phyloP scores from a whole-genome alignment of 2,329 filamentous ascomycete species.

The Cladosporium sp. region DNA sequence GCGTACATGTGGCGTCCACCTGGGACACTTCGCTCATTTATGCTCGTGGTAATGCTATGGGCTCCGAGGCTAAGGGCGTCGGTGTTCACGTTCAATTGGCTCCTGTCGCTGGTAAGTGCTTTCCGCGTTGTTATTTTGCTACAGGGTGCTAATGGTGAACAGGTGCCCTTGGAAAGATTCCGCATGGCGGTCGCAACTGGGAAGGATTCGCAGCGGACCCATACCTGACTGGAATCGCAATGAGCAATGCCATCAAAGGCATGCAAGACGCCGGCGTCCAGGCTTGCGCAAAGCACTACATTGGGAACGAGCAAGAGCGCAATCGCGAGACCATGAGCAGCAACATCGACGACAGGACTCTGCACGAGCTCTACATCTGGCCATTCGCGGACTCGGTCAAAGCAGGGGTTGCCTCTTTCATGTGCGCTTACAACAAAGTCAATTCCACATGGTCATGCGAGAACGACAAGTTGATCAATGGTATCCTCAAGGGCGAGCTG shows the following conservation, averaged over 20 bases:
- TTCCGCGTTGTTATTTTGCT: too few species aligned
- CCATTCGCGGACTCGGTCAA: constrained; percentile 21
- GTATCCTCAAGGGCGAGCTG: constrained; percentile 66
- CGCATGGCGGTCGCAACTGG: constrained; percentile 26
- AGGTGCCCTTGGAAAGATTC: constrained; percentile 21
- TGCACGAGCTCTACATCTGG: constrained; percentile 25
- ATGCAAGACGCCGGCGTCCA: constrained; percentile 43
- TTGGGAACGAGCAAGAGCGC: constrained; percentile 14
- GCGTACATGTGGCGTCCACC: constrained; percentile 82
- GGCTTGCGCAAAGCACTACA: constrained; percentile 18
- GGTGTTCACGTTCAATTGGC: constrained; percentile 72
- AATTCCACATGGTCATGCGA: constrained; percentile 60
- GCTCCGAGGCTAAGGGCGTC: constrained; percentile 67
- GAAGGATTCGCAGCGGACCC: constrained; percentile 66
- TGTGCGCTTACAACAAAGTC: constrained; percentile 43
- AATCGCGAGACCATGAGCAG: constrained; percentile 24
- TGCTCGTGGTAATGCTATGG: constrained; percentile 70
- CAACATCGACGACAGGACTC: constrained; percentile 24
- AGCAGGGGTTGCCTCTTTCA: constrained; percentile 16
- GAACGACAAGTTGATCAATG: constrained; percentile 64
- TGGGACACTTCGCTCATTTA: constrained; percentile 87
- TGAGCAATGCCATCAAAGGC: constrained; percentile 48
- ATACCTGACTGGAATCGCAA: constrained; percentile 51
- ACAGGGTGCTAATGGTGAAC: not conserved
- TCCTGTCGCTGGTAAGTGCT: constrained; percentile 61